These are phyloP conservation scores for Coleophoma crateriformis DNA, from an alignment of 2,329 filamentous ascomycete genomes.

Conservation along the genomic window DNA sequence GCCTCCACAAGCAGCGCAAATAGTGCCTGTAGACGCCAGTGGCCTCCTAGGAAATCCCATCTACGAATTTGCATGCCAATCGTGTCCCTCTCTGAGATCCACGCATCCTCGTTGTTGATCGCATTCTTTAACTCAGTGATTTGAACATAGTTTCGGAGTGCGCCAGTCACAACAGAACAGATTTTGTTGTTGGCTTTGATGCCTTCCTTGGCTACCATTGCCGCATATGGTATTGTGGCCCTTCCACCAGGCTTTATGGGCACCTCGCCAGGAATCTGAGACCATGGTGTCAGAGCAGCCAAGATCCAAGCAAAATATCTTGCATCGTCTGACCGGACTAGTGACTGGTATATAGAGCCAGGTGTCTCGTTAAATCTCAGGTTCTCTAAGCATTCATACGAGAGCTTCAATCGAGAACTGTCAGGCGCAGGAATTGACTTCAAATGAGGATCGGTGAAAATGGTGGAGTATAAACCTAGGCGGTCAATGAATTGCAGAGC, in stretches of 20 bases:
- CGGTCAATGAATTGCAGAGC: slow-evolving; percentile 62
- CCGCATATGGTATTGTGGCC: slow-evolving; percentile 50
- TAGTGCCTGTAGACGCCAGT: slow-evolving; percentile 68
- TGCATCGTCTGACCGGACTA: slow-evolving; percentile 60
- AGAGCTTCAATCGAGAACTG: slow-evolving; percentile 52
- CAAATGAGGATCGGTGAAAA: slow-evolving; percentile 66
- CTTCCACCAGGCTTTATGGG: slow-evolving; percentile 37
- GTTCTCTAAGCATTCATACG: slow-evolving; percentile 57
- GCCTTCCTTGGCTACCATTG: slow-evolving; percentile 66
- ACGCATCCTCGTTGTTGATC: slow-evolving; percentile 38
- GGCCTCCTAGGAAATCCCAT: slow-evolving; percentile 57
- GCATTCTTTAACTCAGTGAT: slow-evolving; percentile 59
- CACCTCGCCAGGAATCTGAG: slow-evolving; percentile 38
- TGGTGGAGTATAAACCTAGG: slow-evolving; percentile 62
- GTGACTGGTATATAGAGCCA: slow-evolving; percentile 42
- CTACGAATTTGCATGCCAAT: slow-evolving; percentile 69
- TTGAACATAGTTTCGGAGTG: slow-evolving; percentile 54
- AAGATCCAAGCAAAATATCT: slow-evolving; percentile 73
- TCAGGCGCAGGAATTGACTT: slow-evolving; percentile 48
- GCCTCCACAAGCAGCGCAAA: slow-evolving; percentile 63
- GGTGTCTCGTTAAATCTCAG: slow-evolving; percentile 39
- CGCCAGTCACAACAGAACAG: slow-evolving; percentile 59
- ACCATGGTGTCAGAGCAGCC: slow-evolving; percentile 70
- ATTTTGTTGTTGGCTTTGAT: slow-evolving; percentile 76
- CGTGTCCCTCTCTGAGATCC: slow-evolving; percentile 49